Evolutionary conservation across 176 grass and related monocot genomes (phyloP).

Genomic region (Hsuehochloa calcarea): DNA sequence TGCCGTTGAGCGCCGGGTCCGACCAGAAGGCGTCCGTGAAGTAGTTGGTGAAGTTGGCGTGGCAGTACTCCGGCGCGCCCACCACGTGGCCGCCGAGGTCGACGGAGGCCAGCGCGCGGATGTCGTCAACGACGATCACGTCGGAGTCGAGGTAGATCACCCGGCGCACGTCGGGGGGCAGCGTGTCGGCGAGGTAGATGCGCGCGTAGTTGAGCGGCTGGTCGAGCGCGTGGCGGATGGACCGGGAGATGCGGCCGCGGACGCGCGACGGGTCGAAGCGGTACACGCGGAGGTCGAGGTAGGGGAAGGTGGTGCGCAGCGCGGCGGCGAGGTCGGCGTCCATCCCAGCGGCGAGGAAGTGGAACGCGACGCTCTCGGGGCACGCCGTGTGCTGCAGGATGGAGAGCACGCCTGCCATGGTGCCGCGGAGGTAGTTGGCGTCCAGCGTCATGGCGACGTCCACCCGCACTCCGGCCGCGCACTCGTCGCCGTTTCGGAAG

Average conservation of each 20-base stretch:
- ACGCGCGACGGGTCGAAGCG: conserved; percentile 67
- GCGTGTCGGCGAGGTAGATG: conserved; percentile 84
- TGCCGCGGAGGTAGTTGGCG: conserved; percentile 68
- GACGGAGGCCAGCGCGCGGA: conserved; percentile 50
- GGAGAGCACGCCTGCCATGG: conserved; percentile 64
- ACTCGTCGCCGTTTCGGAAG: conserved; percentile 59
- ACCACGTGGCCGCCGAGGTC: conserved; percentile 49
- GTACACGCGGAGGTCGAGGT: conserved; percentile 56
- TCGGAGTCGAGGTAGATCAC: conserved; percentile 98
- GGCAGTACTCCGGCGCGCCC: conserved; percentile 80
- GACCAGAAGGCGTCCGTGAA: conserved; percentile 67
- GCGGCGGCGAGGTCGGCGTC: conserved; percentile 34
- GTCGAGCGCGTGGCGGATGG: conserved; percentile 82
- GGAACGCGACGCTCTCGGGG: conserved; percentile 61
- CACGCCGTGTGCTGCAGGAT: conserved; percentile 75
- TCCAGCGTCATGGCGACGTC: conserved; percentile 85
- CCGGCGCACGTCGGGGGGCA: conserved; percentile 44
- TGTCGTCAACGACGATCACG: conserved; percentile 79
- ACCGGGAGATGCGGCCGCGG: conserved; percentile 67
- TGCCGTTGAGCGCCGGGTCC: conserved; percentile 39
- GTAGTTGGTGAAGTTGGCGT: conserved; percentile 75
- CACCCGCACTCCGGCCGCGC: conserved; percentile 30
- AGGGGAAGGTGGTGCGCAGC: conserved; percentile 48
- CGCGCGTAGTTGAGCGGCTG: conserved; percentile 96
- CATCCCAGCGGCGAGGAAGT: conserved; percentile 52